Percentiles rank a stretch among this genome's conserved stretches.
Conservation (phyloP, 2,329 filamentous ascomycete species). For the Colletotrichum navitas region DNA sequence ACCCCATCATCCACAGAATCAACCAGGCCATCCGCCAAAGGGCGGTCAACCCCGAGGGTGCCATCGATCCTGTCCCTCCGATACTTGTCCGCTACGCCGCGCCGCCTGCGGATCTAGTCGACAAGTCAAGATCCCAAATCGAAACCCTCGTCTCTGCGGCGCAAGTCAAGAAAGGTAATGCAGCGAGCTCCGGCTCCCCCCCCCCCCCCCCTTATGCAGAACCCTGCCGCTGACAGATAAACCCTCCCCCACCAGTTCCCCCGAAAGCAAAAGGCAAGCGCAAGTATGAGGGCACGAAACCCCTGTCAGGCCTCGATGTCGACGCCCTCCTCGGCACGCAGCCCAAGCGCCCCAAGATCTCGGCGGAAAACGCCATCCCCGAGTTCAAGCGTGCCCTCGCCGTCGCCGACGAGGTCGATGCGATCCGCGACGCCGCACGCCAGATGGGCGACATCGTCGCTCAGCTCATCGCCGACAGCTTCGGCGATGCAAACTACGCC, state of each 20-base stretch:
- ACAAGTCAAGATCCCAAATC: conserved; percentile 68
- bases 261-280: conserved; percentile 82
- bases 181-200: not conserved
- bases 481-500: conserved; percentile 81
- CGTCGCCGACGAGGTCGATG: conserved; percentile 68
- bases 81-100: conserved; percentile 79
- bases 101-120: conserved; percentile 76
- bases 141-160: conserved; percentile 75
- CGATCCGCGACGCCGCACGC: conserved; percentile 74
- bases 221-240: conserved; percentile 41
- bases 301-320: conserved; percentile 90
- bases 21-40: conserved; percentile 87
- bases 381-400: conserved; percentile 88
- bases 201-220: not conserved
- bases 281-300: conserved; percentile 78
- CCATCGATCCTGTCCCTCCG: conserved; percentile 71
- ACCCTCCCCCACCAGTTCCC: conserved; percentile 67
- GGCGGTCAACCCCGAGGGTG: conserved; percentile 78
- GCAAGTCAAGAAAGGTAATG: conserved; percentile 83
- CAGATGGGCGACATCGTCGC: conserved; percentile 82
- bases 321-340: conserved; percentile 79
- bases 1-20: conserved; percentile 88
- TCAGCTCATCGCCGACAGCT: conserved; percentile 76
- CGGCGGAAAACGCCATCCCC: conserved; percentile 82
- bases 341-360: conserved; percentile 56